Evolutionary conservation across 306 rosid genomes (phyloP).

Genomic region (Datisca glomerata): DNA sequence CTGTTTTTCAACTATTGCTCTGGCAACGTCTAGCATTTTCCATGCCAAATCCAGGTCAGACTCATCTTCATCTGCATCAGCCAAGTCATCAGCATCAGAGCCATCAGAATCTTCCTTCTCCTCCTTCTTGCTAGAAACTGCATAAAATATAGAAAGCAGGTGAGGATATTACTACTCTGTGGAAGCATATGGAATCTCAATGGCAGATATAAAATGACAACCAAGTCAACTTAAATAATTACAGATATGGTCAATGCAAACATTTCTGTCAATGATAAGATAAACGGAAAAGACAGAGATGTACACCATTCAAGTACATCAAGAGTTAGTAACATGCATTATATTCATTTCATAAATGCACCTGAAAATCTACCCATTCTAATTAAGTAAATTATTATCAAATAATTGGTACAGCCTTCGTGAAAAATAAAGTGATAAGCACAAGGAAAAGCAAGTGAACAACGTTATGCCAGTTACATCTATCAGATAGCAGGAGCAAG

Average conservation of each 20-base stretch:
- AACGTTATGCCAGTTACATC: too few species aligned
- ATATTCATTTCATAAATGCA: too few species aligned
- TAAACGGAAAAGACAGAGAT: background rate
- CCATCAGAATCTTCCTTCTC: constrained; percentile 42
- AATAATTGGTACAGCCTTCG: too few species aligned
- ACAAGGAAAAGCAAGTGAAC: background rate
- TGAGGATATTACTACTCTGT: too few species aligned
- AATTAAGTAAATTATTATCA: too few species aligned
- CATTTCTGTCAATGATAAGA: too few species aligned
- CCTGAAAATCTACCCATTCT: too few species aligned
- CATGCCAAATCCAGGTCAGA: constrained; percentile 93
- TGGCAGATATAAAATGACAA: background rate
- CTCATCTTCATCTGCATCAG: constrained; percentile 88
- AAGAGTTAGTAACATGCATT: background rate
- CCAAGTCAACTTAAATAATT: background rate
- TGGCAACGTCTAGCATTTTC: constrained; percentile 96
- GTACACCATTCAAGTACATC: background rate
- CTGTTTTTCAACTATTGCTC: constrained; percentile 87
- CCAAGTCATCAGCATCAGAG: constrained; percentile 64
- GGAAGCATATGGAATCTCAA: too few species aligned
- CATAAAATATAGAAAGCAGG: constrained; percentile 6
- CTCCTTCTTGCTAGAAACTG: constrained; percentile 45
- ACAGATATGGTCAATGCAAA: too few species aligned
- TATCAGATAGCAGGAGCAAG: constrained; percentile 8
- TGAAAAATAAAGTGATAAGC: too few species aligned